Evolutionary conservation across 306 rosid genomes (phyloP).

Genomic region (Boehmeria nivea): DNA sequence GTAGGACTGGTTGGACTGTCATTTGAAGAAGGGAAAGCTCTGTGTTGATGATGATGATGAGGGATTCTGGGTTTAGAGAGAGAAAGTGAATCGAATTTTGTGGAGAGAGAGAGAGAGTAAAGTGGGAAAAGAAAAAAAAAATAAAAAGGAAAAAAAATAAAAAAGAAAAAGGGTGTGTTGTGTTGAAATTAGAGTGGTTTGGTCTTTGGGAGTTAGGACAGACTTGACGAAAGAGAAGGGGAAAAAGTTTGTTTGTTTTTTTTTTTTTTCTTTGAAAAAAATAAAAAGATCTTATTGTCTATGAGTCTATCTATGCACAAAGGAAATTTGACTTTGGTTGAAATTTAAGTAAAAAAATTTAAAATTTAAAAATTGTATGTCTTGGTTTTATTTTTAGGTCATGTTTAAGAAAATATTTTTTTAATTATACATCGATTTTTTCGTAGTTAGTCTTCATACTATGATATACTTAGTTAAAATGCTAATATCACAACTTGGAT

Average conservation of each 20-base stretch:
- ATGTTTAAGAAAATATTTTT: too few species aligned
- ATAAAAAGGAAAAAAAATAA: neutral
- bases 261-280: too few species aligned
- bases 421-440: too few species aligned
- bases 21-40: neutral
- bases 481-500: too few species aligned
- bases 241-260: too few species aligned
- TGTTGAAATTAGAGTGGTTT: neutral
- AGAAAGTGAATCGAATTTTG: conserved; percentile 7
- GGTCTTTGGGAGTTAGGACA: neutral
- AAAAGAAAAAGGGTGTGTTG: neutral
- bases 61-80: conserved; percentile 5
- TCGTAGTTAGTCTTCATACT: too few species aligned
- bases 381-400: too few species aligned
- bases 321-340: neutral
- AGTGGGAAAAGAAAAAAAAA: neutral
- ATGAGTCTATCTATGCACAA: neutral
- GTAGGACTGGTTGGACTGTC: conserved; percentile 28
- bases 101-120: neutral
- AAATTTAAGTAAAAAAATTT: too few species aligned
- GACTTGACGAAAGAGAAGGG: neutral
- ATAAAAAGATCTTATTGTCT: too few species aligned
- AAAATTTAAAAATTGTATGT: too few species aligned
- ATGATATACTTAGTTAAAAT: too few species aligned
- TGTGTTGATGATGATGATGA: neutral